phyloP scores from a whole-genome alignment of 768 basidiomycete genomes.

The Gloeostereum incarnatum region DNA sequence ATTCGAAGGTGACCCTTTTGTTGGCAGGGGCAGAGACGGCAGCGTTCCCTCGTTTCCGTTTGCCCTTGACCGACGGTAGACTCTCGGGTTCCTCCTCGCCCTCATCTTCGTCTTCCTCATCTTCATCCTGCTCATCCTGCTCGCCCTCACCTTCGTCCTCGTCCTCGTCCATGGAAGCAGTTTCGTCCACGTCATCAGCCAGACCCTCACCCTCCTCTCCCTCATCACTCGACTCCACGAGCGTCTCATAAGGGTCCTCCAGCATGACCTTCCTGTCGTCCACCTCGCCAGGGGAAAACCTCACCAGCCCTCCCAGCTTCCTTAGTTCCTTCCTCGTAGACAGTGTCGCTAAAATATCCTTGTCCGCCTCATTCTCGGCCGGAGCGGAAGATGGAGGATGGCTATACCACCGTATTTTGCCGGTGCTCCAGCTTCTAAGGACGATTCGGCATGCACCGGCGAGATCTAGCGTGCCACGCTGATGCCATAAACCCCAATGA shows the following conservation, averaged over 20 bases:
- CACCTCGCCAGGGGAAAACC: constrained; percentile 15
- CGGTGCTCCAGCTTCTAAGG: constrained; percentile 77
- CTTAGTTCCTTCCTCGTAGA: constrained; percentile 61
- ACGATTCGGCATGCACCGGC: constrained; percentile 69
- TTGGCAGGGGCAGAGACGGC: constrained; percentile 19
- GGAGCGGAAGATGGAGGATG: constrained; percentile 20
- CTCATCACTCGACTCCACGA: constrained; percentile 28
- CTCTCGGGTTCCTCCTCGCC: constrained; percentile 33
- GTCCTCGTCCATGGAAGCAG: constrained; percentile 23
- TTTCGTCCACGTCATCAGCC: constrained; percentile 19
- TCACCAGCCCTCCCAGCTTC: constrained; percentile 51
- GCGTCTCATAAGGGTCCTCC: constrained; percentile 34
- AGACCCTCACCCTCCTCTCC: constrained; percentile 23
- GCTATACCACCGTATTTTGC: constrained; percentile 68
- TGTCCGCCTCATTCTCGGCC: constrained; percentile 23
- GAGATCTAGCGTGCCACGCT: constrained; percentile 70
- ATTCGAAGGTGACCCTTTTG: constrained; percentile 49
- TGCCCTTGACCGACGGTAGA: constrained; percentile 28
- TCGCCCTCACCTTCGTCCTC: constrained; percentile 23
- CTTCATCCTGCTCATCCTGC: constrained; percentile 26
- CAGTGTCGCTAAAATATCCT: constrained; percentile 35
- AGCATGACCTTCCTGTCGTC: constrained; percentile 20
- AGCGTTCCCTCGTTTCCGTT: constrained; percentile 33
- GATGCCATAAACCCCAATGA: constrained; percentile 9
- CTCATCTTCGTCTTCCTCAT: constrained; percentile 23